phyloP scores from a whole-genome alignment of 2,329 filamentous ascomycete species.

The Tolypocladium tundrense region DNA sequence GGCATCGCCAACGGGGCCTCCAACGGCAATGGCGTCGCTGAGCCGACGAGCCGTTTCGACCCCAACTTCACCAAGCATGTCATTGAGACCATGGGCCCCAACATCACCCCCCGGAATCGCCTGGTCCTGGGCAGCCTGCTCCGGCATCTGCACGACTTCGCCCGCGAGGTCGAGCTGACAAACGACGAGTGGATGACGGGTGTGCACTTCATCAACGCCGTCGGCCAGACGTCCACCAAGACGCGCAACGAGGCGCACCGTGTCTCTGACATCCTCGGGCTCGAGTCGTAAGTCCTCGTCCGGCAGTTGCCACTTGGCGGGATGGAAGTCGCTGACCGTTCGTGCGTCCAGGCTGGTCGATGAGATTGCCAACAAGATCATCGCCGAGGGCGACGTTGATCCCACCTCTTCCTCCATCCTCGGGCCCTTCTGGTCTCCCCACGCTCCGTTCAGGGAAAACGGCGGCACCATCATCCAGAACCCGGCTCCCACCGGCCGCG shows the following conservation, averaged over 20 bases:
- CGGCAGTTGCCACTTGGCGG: background rate
- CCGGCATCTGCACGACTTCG: constrained; percentile 67
- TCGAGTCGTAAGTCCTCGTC: constrained; percentile 50
- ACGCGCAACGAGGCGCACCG: constrained; percentile 67
- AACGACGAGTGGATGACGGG: constrained; percentile 69
- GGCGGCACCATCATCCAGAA: constrained; percentile 58
- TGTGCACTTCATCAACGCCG: constrained; percentile 64
- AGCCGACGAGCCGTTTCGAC: constrained; percentile 43
- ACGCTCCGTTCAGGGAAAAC: constrained; percentile 60
- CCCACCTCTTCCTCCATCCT: constrained; percentile 70
- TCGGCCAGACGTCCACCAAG: constrained; percentile 57
- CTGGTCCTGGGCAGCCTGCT: constrained; percentile 55
- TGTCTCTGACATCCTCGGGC: constrained; percentile 61
- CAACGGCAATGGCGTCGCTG: background rate
- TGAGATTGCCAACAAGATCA: constrained; percentile 54
- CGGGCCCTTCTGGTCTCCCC: constrained; percentile 68
- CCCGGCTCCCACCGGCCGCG: constrained; percentile 44
- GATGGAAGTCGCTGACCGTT: background rate
- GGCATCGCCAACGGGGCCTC: background rate
- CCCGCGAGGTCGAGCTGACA: constrained; percentile 66
- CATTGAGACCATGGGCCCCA: constrained; percentile 62
- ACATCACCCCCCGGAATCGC: constrained; percentile 53
- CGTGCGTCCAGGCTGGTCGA: constrained; percentile 34
- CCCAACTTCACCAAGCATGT: constrained; percentile 68
- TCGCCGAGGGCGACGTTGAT: constrained; percentile 48